Evolutionary conservation across 192 early-diverging fungal species (phyloP).

Genomic region (Anaeromyces robustus): DNA sequence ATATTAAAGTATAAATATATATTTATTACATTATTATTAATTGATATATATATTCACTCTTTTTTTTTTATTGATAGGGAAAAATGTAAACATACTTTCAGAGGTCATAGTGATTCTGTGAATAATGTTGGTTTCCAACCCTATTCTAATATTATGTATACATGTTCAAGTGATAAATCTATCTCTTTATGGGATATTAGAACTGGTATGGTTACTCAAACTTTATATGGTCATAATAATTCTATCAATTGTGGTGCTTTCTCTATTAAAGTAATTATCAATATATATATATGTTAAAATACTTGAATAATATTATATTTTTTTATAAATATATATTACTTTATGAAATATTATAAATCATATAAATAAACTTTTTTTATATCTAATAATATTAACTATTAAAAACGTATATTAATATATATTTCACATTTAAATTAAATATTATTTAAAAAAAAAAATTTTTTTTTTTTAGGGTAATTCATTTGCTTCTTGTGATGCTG

Average conservation of each 20-base stretch:
- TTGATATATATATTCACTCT: neutral
- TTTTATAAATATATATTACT: too few species aligned
- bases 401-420: neutral
- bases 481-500: slow-evolving; percentile 27
- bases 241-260: slow-evolving; percentile 27
- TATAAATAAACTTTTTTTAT: too few species aligned
- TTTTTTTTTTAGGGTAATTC: slow-evolving; percentile 11
- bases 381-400: too few species aligned
- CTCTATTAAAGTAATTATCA: slow-evolving; percentile 11
- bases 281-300: too few species aligned
- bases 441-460: neutral
- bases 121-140: slow-evolving; percentile 35
- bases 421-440: neutral
- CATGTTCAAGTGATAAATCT: slow-evolving; percentile 37
- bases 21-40: slow-evolving; percentile 1
- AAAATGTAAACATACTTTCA: slow-evolving; percentile 33
- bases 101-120: slow-evolving; percentile 34
- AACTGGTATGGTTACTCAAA: slow-evolving; percentile 27
- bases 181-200: slow-evolving; percentile 36
- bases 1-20: too few species aligned
- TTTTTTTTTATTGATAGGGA: slow-evolving; percentile 8
- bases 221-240: slow-evolving; percentile 33
- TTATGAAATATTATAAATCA: too few species aligned
- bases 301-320: too few species aligned
- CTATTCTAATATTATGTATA: slow-evolving; percentile 28